Base-by-base conservation (phyloP, 257 asterid genomes). In the Nicotiana sylvestris region DNA sequence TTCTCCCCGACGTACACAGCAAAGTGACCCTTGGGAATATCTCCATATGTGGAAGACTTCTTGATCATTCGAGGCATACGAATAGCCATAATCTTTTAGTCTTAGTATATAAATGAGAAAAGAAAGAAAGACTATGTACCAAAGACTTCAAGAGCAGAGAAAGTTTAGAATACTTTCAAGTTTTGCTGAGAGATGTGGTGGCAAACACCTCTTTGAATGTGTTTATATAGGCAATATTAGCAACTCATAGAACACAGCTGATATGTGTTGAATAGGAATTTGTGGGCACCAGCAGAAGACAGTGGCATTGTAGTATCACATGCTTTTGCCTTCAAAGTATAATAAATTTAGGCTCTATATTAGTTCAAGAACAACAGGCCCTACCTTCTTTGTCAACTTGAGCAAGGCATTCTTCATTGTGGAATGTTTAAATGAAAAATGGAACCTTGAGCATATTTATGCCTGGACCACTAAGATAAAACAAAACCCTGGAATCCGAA, bases 11-110 rank as follows among this genome's bases (percentile, higher is more conserved):
- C 35, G 3, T 33, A 33, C 4, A 35, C 87, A 4, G 87, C 93
- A 2, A 86, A 27, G 55, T 89, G 91, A 17, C 97, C 95, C 76
- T 89, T 92, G 4, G 94, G 92, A 25, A 89, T 88, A 17, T 83
- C 85, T 57, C 64, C 8, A 18, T 2, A 1, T 17, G 64, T 57
- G 27, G 64, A 57, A 57, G 64, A 57, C 64, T 17, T 57, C 27
- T 57, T 57, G 64, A 57, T 57, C 27, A 57, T 17, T 5, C 27
- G 10, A 57, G n/a, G 57, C 4, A 51, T 13, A 11, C 57, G 64
- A 6, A 18, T 2, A 6, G 64, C 64, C 64, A 57, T 57, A 0
- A 11, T 70, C 21, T 70, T 68, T 70, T 21, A 21, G 32, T 37
- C 6, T 43, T 11, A 70, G 43, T 37, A 12, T n/a, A 43, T 5